Conservation (phyloP, 2,329 filamentous ascomycete genomes). For the Colletotrichum tropicicola region DNA sequence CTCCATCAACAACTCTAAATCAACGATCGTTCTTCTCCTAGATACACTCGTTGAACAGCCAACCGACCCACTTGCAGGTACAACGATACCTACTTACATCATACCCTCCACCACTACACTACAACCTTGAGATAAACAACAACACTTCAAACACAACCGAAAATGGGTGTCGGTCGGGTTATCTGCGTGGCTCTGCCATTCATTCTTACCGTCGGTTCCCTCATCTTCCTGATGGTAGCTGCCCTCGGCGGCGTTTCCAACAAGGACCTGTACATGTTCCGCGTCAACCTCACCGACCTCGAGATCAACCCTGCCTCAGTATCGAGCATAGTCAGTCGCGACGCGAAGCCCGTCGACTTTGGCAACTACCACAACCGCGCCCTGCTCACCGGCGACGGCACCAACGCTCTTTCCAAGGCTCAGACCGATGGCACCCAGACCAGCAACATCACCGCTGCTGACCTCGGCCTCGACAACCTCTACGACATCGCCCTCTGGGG, state of each 20-base stretch:
- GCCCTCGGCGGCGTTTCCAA: conserved; percentile 64
- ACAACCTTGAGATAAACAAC: conserved; percentile 26
- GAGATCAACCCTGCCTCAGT: conserved; percentile 53
- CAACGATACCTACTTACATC: conserved; percentile 8
- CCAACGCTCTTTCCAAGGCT: conserved; percentile 37
- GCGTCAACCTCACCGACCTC: conserved; percentile 71
- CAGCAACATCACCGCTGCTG: conserved; percentile 63
- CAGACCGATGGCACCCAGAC: conserved; percentile 35
- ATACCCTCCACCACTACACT: not conserved
- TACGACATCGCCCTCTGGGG: conserved; percentile 89
- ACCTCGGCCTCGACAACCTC: conserved; percentile 73
- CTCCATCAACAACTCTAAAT: not conserved
- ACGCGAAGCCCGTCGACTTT: conserved; percentile 40
- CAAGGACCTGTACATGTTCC: conserved; percentile 66
- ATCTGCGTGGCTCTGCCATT: conserved; percentile 91
- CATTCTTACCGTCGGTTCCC: conserved; percentile 78
- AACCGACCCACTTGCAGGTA: not conserved
- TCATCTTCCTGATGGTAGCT: conserved; percentile 73
- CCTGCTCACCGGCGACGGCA: conserved; percentile 30
- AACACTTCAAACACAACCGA: conserved; percentile 37
- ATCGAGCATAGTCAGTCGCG: conserved; percentile 25
- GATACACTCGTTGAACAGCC: conserved; percentile 23
- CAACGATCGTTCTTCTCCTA: conserved; percentile 3
- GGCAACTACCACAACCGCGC: conserved; percentile 48
- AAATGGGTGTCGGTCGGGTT: conserved; percentile 76